Evolutionary conservation across 331 rosid species (phyloP).

Genomic region (Quercus phellos): DNA sequence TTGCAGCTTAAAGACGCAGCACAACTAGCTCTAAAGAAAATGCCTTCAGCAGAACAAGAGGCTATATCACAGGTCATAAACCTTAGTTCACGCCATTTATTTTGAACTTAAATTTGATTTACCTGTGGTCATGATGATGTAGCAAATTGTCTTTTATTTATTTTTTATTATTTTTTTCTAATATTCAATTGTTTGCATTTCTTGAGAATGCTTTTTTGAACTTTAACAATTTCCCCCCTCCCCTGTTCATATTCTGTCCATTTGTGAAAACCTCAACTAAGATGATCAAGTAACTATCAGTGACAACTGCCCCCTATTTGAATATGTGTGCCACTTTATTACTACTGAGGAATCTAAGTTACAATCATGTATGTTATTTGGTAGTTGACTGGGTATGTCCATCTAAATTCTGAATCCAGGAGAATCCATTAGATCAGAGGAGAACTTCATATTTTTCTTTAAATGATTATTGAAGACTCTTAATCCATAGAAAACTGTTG

Average conservation of each 20-base stretch:
- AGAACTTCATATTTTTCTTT: not conserved
- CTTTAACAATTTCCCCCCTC: not conserved
- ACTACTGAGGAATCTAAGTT: not conserved
- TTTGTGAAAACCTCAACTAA: not conserved
- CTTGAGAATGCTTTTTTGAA: not conserved
- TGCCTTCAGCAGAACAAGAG: slow-evolving; percentile 99
- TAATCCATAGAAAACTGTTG: not conserved
- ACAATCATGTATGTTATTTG: not conserved
- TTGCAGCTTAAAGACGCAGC: slow-evolving; percentile 93
- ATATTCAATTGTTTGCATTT: not conserved
- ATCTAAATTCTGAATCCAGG: not conserved
- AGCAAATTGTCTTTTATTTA: not conserved
- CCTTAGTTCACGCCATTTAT: not conserved
- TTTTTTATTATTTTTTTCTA: not conserved
- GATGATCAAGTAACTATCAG: not conserved
- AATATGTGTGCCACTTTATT: not conserved
- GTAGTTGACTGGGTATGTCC: not conserved
- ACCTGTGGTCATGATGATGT: not conserved
- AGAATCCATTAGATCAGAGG: not conserved
- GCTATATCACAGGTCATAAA: slow-evolving; percentile 79
- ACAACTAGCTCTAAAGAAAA: slow-evolving; percentile 85
- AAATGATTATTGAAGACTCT: not conserved
- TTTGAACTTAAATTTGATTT: not conserved
- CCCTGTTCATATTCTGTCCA: not conserved
- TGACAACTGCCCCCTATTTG: not conserved